Conservation (phyloP, 805 yeast genomes). For the Pichia occidentalis region DNA sequence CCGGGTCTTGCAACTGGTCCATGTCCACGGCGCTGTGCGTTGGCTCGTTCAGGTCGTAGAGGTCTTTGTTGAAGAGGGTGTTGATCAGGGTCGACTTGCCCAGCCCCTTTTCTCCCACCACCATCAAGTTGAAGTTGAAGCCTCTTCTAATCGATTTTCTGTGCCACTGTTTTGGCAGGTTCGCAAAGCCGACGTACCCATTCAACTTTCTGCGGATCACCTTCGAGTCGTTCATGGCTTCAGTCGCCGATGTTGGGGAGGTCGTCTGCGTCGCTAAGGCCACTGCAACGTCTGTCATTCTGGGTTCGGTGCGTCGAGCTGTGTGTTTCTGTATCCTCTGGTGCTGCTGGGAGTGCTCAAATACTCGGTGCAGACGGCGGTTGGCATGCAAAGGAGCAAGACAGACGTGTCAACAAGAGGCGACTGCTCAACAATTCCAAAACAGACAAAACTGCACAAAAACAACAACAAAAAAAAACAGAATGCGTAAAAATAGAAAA, state of each 20-base stretch:
- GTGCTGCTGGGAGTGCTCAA: too few relatives aligned
- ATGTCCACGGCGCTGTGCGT: constrained; percentile 26
- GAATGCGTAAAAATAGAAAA: too few relatives aligned
- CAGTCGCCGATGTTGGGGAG: neutral
- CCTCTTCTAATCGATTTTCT: constrained; percentile 87
- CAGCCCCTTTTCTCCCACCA: constrained; percentile 86
- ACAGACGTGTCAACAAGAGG: too few relatives aligned
- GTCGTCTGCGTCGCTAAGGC: neutral
- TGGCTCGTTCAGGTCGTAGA: constrained; percentile 41
- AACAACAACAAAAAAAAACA: too few relatives aligned
- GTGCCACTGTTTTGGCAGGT: constrained; percentile 98
- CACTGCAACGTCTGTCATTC: neutral
- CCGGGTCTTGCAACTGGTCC: constrained; percentile 36
- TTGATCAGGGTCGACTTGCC: constrained; percentile 91
- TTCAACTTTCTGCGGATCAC: constrained; percentile 77
- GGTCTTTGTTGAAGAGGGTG: constrained; percentile 72
- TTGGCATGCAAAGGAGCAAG: too few relatives aligned
- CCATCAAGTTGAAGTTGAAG: constrained; percentile 79
- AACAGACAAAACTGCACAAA: too few relatives aligned
- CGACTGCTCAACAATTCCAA: too few relatives aligned
- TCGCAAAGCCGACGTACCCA: constrained; percentile 95
- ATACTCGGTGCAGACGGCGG: too few relatives aligned
- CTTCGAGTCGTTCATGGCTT: constrained; percentile 39
- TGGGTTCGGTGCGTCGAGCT: too few relatives aligned
- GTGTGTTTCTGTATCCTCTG: too few relatives aligned